A percentile compares a stretch with the other conserved stretches of the same genome.
phyloP scores from a whole-genome alignment of 768 basidiomycete species.

The Sarcomyxa edulis region DNA sequence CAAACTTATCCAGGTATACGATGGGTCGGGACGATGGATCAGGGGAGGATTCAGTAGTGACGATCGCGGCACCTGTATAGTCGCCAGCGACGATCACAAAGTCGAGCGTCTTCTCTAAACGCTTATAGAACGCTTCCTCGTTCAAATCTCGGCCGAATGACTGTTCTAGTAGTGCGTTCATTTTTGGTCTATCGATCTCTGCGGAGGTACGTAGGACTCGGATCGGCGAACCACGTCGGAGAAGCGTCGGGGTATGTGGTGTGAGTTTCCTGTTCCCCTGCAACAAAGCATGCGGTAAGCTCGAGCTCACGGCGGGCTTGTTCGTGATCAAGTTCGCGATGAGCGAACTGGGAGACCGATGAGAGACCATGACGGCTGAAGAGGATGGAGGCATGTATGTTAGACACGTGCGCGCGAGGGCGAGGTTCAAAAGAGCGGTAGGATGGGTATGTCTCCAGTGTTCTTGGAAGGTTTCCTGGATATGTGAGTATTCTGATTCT shows the following conservation, averaged over 20 bases:
- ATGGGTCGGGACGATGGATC: constrained; percentile 39
- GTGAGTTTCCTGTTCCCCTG: constrained; percentile 85
- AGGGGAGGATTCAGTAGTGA: constrained; percentile 60
- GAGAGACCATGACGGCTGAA: constrained; percentile 95
- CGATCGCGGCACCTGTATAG: constrained; percentile 91
- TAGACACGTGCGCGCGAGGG: constrained; percentile 82
- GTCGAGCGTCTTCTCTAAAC: constrained; percentile 75
- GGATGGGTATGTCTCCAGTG: constrained; percentile 78
- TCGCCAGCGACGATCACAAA: constrained; percentile 94
- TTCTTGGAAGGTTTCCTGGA: constrained; percentile 76
- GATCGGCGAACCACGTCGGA: constrained; percentile 85
- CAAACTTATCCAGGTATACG: constrained; percentile 98
- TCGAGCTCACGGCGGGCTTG: constrained; percentile 93
- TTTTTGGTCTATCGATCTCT: constrained; percentile 70
- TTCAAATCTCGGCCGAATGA: constrained; percentile 78
- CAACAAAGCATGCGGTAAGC: constrained; percentile 88
- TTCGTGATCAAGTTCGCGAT: constrained; percentile 98
- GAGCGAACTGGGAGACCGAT: constrained; percentile 90
- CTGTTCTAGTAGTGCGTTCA: constrained; percentile 81
- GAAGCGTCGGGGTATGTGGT: constrained; percentile 85
- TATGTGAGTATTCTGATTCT: constrained; percentile 79
- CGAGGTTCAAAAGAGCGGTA: constrained; percentile 80
- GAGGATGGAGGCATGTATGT: constrained; percentile 90
- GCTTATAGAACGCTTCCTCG: constrained; percentile 67
- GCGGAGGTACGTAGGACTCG: constrained; percentile 66